These are phyloP conservation scores for Wickerhamiella sergipiensis DNA, from an alignment of 805 yeast species.

Conservation along the genomic window DNA sequence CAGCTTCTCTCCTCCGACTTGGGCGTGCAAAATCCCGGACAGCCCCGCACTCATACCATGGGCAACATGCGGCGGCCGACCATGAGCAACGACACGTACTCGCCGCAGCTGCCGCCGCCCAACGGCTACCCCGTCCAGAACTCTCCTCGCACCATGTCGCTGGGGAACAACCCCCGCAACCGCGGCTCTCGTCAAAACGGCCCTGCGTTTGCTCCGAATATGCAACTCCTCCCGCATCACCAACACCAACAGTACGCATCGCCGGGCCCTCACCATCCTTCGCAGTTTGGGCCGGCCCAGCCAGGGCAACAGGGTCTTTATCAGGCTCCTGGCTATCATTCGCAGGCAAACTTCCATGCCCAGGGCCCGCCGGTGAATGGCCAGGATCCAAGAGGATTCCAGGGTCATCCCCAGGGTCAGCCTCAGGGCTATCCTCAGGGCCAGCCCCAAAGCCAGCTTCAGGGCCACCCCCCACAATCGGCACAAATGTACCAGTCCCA, in stretches of 20 bases:
- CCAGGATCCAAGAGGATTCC: background rate
- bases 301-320: background rate
- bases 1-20: constrained; percentile 9
- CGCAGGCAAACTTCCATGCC: background rate
- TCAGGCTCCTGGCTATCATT: background rate
- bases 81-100: background rate
- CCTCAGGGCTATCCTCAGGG: too few relatives aligned
- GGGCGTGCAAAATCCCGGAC: constrained; percentile 6
- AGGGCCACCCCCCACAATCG: background rate
- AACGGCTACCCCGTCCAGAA: background rate
- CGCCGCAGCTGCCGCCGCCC: constrained; percentile 1
- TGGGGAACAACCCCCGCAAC: background rate
- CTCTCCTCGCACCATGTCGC: constrained; percentile 4
- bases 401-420: background rate
- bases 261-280: background rate
- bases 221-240: background rate
- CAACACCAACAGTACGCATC: background rate
- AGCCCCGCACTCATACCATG: constrained; percentile 2
- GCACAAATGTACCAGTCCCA: background rate
- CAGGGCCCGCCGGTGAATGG: background rate
- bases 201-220: background rate
- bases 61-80: constrained; percentile 1
- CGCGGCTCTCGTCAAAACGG: background rate
- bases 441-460: background rate
- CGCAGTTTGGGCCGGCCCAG: background rate